Evolutionary conservation across 164 flowering plant species (phyloP).

Genomic region (Stephania yunnanensis): DNA sequence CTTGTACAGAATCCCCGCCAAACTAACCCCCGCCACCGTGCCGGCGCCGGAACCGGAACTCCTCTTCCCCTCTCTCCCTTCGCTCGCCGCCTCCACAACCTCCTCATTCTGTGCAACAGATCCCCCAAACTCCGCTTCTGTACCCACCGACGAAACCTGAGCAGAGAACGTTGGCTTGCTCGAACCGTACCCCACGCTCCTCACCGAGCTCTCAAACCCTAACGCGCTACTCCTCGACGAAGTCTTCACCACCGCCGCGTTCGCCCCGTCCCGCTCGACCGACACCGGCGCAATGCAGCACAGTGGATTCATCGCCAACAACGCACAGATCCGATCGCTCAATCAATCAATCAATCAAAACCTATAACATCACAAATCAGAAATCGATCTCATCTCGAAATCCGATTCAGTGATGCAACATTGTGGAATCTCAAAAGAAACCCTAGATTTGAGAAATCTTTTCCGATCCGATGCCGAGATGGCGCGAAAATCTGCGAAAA

Average conservation of each 20-base stretch:
- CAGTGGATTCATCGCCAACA: conserved; percentile 68
- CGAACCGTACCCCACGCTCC: conserved; percentile 24
- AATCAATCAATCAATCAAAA: conserved; percentile 7
- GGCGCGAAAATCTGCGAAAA: conserved; percentile 11
- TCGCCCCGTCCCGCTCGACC: conserved; percentile 61
- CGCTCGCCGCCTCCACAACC: conserved; percentile 20
- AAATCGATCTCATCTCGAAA: conserved; percentile 1
- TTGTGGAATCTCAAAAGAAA: not conserved
- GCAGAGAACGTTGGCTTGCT: conserved; percentile 37
- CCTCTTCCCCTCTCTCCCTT: conserved; percentile 28
- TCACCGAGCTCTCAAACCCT: conserved; percentile 32
- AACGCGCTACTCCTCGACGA: conserved; percentile 27
- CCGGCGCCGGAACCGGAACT: conserved; percentile 24
- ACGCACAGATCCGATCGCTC: conserved; percentile 6
- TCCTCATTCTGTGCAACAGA: conserved; percentile 18
- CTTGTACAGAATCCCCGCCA: conserved; percentile 74
- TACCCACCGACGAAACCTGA: conserved; percentile 38
- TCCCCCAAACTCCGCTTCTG: conserved; percentile 21
- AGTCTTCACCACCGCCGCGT: conserved; percentile 37
- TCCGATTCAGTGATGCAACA: not conserved
- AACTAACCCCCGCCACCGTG: conserved; percentile 29
- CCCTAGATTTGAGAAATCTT: not conserved
- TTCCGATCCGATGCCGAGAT: conserved; percentile 31
- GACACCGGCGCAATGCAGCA: conserved; percentile 99
- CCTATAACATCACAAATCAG: not conserved